Evolutionary conservation across 2,329 filamentous ascomycete genomes (phyloP).

Genomic region (Teratosphaeria gauchensis): DNA sequence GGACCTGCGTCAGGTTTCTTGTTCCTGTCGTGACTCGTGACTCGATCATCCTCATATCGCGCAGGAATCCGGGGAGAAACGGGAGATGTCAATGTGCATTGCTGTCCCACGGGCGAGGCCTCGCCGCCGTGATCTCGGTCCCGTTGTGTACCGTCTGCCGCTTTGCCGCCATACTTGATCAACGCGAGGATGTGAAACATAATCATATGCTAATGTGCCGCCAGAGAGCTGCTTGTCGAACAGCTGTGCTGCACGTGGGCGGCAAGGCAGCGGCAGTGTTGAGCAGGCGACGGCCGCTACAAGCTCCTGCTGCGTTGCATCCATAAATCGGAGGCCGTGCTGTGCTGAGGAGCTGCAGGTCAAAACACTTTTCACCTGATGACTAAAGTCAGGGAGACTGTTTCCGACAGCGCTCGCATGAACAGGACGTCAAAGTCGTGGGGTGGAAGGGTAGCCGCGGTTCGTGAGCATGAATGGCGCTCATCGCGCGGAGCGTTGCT

Average conservation of each 20-base stretch:
- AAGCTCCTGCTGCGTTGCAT: neutral
- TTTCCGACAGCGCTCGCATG: neutral
- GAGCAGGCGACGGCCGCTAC: neutral
- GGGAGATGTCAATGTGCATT: neutral
- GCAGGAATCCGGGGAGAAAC: neutral
- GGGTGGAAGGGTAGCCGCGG: neutral
- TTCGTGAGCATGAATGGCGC: neutral
- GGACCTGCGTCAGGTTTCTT: neutral
- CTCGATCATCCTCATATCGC: neutral
- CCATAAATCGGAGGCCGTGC: neutral
- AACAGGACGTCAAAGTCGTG: neutral
- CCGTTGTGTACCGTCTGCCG: neutral
- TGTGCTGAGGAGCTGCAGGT: neutral
- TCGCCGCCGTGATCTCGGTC: neutral
- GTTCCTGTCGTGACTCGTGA: neutral
- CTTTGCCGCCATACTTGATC: neutral
- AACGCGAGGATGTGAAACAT: neutral
- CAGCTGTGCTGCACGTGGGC: neutral
- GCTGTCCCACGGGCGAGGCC: neutral
- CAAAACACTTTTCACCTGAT: neutral
- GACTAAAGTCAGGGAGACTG: neutral
- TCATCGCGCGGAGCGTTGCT: neutral
- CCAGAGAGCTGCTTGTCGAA: neutral
- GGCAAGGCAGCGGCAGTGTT: too few relatives aligned
- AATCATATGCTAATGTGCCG: neutral